Conservation (phyloP, 2,329 filamentous ascomycete species). For the Drechslera avenae region DNA sequence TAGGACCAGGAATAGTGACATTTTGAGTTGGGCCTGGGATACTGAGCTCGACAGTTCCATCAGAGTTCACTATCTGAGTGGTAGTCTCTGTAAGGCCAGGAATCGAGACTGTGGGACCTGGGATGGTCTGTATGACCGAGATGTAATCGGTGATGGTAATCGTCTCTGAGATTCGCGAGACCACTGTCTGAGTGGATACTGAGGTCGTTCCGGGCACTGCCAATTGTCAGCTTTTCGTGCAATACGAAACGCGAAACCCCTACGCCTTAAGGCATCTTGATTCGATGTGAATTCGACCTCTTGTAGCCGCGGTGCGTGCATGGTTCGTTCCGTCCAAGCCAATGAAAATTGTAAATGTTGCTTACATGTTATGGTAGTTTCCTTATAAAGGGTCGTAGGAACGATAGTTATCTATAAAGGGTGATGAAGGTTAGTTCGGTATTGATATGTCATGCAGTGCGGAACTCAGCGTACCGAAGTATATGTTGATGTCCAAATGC, state of each 20-base stretch:
- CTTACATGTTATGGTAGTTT: conserved; percentile 10
- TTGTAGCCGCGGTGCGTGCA: too few relatives aligned
- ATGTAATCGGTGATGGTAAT: conserved; percentile 11
- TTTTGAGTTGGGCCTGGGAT: conserved; percentile 9
- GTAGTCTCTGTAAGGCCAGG: conserved; percentile 23
- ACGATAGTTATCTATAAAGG: conserved; percentile 7
- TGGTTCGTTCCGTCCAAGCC: too few relatives aligned
- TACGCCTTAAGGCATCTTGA: too few relatives aligned
- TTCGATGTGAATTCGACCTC: too few relatives aligned
- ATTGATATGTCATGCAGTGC: background rate
- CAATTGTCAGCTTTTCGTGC: background rate
- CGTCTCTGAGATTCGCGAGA: conserved; percentile 14
- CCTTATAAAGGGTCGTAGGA: conserved; percentile 5
- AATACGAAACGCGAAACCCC: too few relatives aligned
- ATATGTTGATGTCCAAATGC: conserved; percentile 27
- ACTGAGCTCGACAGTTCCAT: conserved; percentile 7
- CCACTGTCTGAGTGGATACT: conserved; percentile 17
- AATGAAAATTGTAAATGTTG: background rate
- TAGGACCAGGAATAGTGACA: background rate
- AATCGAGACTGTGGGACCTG: conserved; percentile 11
- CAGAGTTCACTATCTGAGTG: conserved; percentile 2
- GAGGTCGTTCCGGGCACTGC: conserved; percentile 16
- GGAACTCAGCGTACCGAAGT: conserved; percentile 9
- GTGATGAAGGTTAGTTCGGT: background rate
- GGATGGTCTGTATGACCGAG: conserved; percentile 7